Percentiles rank a stretch among this genome's conserved stretches.
These are phyloP conservation scores for Hyphodiscus sp. DNA, from an alignment of 2,329 filamentous ascomycete genomes.

Conservation along the genomic window DNA sequence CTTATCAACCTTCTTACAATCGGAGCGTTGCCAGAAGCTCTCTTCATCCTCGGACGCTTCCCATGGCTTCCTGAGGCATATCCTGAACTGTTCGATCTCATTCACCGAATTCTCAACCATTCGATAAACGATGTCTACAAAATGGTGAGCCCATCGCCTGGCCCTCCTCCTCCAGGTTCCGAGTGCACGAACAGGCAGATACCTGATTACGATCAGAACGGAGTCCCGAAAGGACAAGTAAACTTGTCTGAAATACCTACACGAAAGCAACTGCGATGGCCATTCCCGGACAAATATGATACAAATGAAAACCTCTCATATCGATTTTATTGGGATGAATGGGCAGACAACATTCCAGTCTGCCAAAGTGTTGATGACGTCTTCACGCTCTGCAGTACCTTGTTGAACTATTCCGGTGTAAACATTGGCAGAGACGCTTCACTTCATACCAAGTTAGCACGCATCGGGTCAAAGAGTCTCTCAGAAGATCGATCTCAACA, in stretches of 20 bases:
- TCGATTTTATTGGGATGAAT: conserved; percentile 95
- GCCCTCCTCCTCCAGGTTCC: conserved; percentile 34
- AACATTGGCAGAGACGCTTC: conserved; percentile 80
- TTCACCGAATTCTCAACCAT: conserved; percentile 80
- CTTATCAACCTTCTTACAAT: conserved; percentile 83
- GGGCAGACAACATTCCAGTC: conserved; percentile 86
- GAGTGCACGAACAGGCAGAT: conserved; percentile 41
- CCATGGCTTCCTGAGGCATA: conserved; percentile 87
- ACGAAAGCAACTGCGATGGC: conserved; percentile 74
- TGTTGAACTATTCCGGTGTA: conserved; percentile 80
- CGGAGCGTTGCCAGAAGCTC: conserved; percentile 83
- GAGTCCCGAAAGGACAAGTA: conserved; percentile 62
- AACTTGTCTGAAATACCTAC: conserved; percentile 51
- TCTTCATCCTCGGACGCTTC: conserved; percentile 88
- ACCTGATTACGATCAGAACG: conserved; percentile 55
- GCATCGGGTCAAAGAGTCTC: conserved; percentile 75
- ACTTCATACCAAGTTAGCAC: conserved; percentile 74
- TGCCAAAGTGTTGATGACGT: conserved; percentile 89
- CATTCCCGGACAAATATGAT: conserved; percentile 71
- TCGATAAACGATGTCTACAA: conserved; percentile 70
- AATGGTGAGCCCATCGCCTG: conserved; percentile 27
- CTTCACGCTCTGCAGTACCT: conserved; percentile 75
- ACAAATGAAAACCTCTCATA: conserved; percentile 71
- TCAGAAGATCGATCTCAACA: conserved; percentile 59
- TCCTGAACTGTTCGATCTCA: conserved; percentile 69